These are phyloP conservation scores for Termitomyces sp. DNA, from an alignment of 768 basidiomycete species.

Conservation along the genomic window DNA sequence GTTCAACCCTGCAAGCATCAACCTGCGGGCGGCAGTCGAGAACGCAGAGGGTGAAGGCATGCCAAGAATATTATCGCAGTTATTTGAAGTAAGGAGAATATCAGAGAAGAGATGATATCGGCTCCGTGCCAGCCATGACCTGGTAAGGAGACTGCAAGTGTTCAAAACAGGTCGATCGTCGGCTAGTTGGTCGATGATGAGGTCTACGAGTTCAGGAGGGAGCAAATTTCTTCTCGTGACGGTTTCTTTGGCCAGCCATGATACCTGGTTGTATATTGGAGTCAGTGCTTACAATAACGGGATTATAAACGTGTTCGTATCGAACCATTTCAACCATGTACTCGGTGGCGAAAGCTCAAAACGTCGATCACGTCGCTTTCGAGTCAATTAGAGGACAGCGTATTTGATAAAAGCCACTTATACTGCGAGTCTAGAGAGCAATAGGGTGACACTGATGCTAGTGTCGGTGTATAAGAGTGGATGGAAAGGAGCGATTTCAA, in stretches of 20 bases:
- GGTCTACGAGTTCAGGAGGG: slow-evolving; percentile 17
- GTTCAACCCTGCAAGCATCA: slow-evolving; percentile 5
- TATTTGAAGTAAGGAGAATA: background rate
- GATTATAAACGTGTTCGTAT: background rate
- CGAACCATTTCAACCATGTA: background rate
- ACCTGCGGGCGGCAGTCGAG: slow-evolving; percentile 3
- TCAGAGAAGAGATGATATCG: slow-evolving; percentile 12
- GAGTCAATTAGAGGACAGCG: background rate
- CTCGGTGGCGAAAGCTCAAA: background rate
- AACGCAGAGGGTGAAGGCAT: slow-evolving; percentile 3
- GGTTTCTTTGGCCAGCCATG: background rate
- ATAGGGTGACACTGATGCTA: background rate
- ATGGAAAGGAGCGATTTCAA: background rate
- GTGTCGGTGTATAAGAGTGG: background rate
- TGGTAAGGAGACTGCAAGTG: slow-evolving; percentile 12
- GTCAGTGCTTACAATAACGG: background rate
- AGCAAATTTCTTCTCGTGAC: background rate
- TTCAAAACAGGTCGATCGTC: slow-evolving; percentile 11
- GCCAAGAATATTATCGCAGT: slow-evolving; percentile 3
- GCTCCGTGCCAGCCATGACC: slow-evolving; percentile 13
- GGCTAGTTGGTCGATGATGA: slow-evolving; percentile 18
- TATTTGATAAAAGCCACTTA: background rate
- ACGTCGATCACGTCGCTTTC: background rate
- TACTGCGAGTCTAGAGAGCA: background rate
- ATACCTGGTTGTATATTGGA: background rate